Conservation (phyloP, 768 basidiomycete species). For the Tubosaeta sp. region DNA sequence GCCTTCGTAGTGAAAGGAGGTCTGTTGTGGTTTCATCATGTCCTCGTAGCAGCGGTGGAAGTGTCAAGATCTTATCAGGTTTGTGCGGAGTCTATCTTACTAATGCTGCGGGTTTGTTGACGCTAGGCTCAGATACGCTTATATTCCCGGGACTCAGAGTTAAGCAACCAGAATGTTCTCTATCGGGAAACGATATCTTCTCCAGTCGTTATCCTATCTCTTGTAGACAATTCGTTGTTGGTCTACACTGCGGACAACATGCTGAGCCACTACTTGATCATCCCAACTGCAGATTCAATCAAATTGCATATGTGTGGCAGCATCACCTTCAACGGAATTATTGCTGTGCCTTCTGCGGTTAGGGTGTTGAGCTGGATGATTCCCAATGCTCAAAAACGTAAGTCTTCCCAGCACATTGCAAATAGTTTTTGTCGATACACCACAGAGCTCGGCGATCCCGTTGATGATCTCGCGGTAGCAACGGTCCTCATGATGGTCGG, state of each 20-base stretch:
- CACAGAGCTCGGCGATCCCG: slow-evolving; percentile 89
- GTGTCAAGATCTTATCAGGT: slow-evolving; percentile 76
- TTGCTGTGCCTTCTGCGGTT: slow-evolving; percentile 77
- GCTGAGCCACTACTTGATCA: slow-evolving; percentile 85
- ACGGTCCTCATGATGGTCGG: slow-evolving; percentile 96
- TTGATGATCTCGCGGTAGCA: slow-evolving; percentile 87
- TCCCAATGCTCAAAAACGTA: slow-evolving; percentile 88
- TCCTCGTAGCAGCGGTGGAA: slow-evolving; percentile 88
- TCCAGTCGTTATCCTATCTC: slow-evolving; percentile 79
- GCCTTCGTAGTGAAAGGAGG: slow-evolving; percentile 87
- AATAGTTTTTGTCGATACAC: slow-evolving; percentile 8
- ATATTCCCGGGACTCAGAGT: slow-evolving; percentile 88
- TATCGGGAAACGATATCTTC: slow-evolving; percentile 73
- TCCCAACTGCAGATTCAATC: slow-evolving; percentile 79
- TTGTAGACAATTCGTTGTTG: slow-evolving; percentile 92
- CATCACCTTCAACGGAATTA: slow-evolving; percentile 90
- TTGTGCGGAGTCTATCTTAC: slow-evolving; percentile 12
- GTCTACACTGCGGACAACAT: slow-evolving; percentile 96
- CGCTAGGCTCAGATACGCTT: slow-evolving; percentile 65
- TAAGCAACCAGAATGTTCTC: slow-evolving; percentile 78
- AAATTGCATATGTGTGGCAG: slow-evolving; percentile 89
- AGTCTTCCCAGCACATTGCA: slow-evolving; percentile 24
- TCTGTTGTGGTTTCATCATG: slow-evolving; percentile 93
- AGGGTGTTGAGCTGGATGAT: slow-evolving; percentile 97
- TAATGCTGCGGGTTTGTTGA: background rate